A percentile compares a stretch with the other conserved stretches of the same genome.
phyloP scores from a whole-genome alignment of 108 stramenopile genomes.

The Asterionellopsis glacialis region DNA sequence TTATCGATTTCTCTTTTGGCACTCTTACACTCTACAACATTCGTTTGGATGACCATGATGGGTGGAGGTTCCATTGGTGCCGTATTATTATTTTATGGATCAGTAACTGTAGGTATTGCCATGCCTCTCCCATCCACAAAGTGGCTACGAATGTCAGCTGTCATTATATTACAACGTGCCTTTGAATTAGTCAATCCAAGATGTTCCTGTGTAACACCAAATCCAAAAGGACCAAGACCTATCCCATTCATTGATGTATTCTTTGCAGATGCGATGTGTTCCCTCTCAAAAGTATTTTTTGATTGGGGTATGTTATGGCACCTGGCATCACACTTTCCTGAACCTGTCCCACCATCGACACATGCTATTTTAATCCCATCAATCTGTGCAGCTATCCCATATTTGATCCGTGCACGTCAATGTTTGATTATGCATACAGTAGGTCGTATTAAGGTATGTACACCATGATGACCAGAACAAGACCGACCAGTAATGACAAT shows the following conservation, averaged over 20 bases:
- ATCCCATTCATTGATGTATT: conserved; percentile 86
- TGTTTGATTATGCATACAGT: conserved; percentile 79
- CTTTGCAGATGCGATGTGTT: conserved; percentile 85
- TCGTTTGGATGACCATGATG: conserved; percentile 59
- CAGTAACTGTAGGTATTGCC: conserved; percentile 47
- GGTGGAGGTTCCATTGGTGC: conserved; percentile 69
- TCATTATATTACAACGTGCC: conserved; percentile 51
- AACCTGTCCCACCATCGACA: conserved; percentile 53
- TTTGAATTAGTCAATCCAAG: conserved; percentile 71
- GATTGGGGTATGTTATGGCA: conserved; percentile 86
- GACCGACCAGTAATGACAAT: too few relatives aligned
- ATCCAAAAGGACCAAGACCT: conserved; percentile 27
- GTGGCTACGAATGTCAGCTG: conserved; percentile 59
- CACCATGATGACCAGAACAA: too few relatives aligned
- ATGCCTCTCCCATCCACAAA: conserved; percentile 49
- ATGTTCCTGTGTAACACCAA: conserved; percentile 40
- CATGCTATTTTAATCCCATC: conserved; percentile 75
- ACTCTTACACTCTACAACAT: conserved; percentile 51
- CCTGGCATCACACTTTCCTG: conserved; percentile 75
- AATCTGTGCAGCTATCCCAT: conserved; percentile 65
- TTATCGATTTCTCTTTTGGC: conserved; percentile 52
- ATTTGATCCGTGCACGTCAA: conserved; percentile 78
- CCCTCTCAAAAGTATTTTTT: conserved; percentile 78
- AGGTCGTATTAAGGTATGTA: conserved; percentile 34
- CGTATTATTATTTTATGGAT: conserved; percentile 60